A percentile compares a stretch with the other conserved stretches of the same genome.
Conservation (phyloP, 345 rosid species). For the Heritiera littoralis region DNA sequence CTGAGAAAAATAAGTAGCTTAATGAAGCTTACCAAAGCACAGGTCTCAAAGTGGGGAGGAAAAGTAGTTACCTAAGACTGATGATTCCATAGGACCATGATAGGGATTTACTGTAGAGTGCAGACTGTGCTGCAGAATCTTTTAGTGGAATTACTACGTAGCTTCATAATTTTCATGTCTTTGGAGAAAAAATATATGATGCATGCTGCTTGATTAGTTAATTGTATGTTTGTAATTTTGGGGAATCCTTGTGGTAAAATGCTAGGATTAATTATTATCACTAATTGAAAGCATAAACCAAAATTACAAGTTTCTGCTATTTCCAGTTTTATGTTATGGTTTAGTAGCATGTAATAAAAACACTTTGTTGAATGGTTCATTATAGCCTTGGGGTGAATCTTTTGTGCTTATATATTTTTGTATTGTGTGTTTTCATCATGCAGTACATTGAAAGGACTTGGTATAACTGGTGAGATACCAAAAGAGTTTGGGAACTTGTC, state of each 20-base stretch:
- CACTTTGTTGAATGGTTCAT: background rate
- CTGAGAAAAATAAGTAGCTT: background rate
- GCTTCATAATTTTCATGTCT: background rate
- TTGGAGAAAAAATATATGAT: background rate
- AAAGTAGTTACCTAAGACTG: background rate
- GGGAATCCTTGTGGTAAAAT: background rate
- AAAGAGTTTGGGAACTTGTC: conserved; percentile 79
- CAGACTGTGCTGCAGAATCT: background rate
- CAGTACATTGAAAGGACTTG: conserved; percentile 90
- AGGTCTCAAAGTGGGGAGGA: background rate
- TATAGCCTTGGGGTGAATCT: background rate
- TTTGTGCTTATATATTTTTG: background rate
- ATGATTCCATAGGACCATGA: background rate
- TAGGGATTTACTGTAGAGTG: background rate
- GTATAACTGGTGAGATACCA: conserved; percentile 83
- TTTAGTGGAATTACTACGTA: background rate
- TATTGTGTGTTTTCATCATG: conserved; percentile 23
- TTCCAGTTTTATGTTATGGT: background rate
- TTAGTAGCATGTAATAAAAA: conserved; percentile 1
- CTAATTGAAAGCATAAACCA: background rate
- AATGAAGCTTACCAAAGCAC: background rate
- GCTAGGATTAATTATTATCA: background rate
- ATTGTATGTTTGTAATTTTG: background rate
- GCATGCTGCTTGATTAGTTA: background rate
- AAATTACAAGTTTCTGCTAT: background rate